These are phyloP conservation scores for Trypanosoma brucei DNA, from an alignment of 208 protist genomes.

Conservation along the genomic window DNA sequence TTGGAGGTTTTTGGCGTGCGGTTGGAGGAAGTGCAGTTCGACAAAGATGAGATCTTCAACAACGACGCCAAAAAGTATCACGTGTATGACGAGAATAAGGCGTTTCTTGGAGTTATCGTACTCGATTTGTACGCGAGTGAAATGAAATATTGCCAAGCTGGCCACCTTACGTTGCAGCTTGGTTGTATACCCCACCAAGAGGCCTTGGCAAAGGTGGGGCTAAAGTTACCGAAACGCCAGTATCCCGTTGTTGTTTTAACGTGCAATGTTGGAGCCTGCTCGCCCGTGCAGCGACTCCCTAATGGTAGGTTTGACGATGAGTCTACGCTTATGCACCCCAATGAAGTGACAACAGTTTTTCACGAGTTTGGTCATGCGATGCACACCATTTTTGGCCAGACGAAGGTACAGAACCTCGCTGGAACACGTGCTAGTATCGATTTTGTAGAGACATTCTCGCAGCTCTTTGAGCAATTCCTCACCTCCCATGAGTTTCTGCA, in stretches of 20 bases:
- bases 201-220: constrained; percentile 66
- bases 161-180: constrained; percentile 88
- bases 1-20: constrained; percentile 86
- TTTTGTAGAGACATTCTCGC: constrained; percentile 92
- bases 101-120: constrained; percentile 88
- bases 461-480: constrained; percentile 92
- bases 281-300: constrained; percentile 27
- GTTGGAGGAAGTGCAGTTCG: constrained; percentile 73
- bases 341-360: constrained; percentile 90
- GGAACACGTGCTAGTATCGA: constrained; percentile 90
- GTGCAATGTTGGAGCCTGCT: constrained; percentile 73
- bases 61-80: constrained; percentile 81
- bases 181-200: constrained; percentile 78
- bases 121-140: constrained; percentile 87
- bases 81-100: constrained; percentile 76
- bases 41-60: constrained; percentile 77
- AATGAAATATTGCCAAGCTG: constrained; percentile 87
- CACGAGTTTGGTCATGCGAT: constrained; percentile 94
- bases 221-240: constrained; percentile 80
- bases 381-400: constrained; percentile 93
- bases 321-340: constrained; percentile 74
- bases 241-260: constrained; percentile 90
- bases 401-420: constrained; percentile 88
- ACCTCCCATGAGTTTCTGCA: constrained; percentile 88
- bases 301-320: constrained; percentile 81